Evolutionary conservation across 1,284 basidiomycete genomes (phyloP).

Genomic region (Ceratobasidium theobromae): DNA sequence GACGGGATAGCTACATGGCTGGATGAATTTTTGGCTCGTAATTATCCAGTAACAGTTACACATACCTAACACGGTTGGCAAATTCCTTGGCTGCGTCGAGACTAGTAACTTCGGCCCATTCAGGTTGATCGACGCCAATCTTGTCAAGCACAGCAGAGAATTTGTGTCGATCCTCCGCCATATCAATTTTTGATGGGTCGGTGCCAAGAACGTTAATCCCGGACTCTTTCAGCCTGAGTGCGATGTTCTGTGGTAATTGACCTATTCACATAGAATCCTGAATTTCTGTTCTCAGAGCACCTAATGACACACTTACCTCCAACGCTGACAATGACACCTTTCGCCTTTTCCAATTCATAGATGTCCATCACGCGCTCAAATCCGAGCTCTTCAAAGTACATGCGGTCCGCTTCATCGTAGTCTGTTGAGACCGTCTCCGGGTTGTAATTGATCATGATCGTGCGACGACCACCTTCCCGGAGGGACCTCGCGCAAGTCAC

Average conservation of each 20-base stretch:
- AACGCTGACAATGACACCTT: constrained; percentile 94
- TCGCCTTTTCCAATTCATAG: constrained; percentile 92
- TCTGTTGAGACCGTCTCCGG: constrained; percentile 99
- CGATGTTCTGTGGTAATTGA: constrained; percentile 98
- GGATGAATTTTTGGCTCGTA: constrained; percentile 35
- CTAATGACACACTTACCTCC: constrained; percentile 63
- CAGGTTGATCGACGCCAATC: constrained; percentile 95
- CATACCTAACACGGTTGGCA: constrained; percentile 77
- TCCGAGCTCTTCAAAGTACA: constrained; percentile 99
- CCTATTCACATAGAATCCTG: constrained; percentile 53
- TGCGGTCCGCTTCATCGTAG: constrained; percentile 96
- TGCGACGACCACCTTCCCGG: constrained; percentile 88
- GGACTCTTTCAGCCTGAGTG: constrained; percentile 87
- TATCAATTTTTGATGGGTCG: constrained; percentile 94
- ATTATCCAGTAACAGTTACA: constrained; percentile 20
- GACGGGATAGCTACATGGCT: constrained; percentile 75
- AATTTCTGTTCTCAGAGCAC: not conserved
- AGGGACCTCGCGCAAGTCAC: constrained; percentile 95
- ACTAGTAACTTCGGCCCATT: constrained; percentile 90
- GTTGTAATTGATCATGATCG: constrained; percentile 99
- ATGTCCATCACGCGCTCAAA: constrained; percentile 99
- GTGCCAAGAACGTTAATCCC: constrained; percentile 96
- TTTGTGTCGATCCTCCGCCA: constrained; percentile 98
- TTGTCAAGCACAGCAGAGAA: constrained; percentile 96
- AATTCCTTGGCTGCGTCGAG: constrained; percentile 92